Conservation (phyloP, 2,329 filamentous ascomycete genomes). For the Neurospora sp. region DNA sequence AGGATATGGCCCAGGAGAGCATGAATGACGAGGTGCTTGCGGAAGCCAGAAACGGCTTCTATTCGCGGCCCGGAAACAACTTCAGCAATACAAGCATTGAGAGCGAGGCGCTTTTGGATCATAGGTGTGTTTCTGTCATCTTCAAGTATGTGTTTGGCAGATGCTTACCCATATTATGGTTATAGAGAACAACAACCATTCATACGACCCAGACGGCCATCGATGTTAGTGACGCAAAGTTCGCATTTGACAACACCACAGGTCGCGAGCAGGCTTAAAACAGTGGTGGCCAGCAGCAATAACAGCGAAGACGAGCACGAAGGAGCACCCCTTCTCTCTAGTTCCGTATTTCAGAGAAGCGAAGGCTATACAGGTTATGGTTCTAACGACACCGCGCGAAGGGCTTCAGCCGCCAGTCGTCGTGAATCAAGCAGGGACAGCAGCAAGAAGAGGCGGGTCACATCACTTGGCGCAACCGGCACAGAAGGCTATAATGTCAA, state of each 20-base stretch:
- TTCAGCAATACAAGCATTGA: constrained; percentile 80
- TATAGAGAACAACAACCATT: constrained; percentile 44
- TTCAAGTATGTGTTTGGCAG: constrained; percentile 6
- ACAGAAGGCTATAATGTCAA: constrained; percentile 53
- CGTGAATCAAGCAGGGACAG: constrained; percentile 44
- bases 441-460: constrained; percentile 28
- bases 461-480: constrained; percentile 19
- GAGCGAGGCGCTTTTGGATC: constrained; percentile 79
- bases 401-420: constrained; percentile 27
- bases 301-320: constrained; percentile 45
- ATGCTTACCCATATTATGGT: constrained; percentile 11
- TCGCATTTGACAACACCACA: constrained; percentile 25
- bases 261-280: constrained; percentile 23
- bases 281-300: constrained; percentile 22
- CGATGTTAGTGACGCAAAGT: constrained; percentile 30
- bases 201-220: constrained; percentile 55
- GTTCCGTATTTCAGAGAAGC: constrained; percentile 26
- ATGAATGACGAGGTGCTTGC: constrained; percentile 26
- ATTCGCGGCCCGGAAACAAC: constrained; percentile 43
- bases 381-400: constrained; percentile 29
- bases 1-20: constrained; percentile 34
- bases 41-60: constrained; percentile 33
- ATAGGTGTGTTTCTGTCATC: constrained; percentile 46
- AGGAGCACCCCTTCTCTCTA: constrained; percentile 43
- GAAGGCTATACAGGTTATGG: constrained; percentile 32